phyloP scores from a whole-genome alignment of 305 asterid genomes.

The Coffea humblotiana region DNA sequence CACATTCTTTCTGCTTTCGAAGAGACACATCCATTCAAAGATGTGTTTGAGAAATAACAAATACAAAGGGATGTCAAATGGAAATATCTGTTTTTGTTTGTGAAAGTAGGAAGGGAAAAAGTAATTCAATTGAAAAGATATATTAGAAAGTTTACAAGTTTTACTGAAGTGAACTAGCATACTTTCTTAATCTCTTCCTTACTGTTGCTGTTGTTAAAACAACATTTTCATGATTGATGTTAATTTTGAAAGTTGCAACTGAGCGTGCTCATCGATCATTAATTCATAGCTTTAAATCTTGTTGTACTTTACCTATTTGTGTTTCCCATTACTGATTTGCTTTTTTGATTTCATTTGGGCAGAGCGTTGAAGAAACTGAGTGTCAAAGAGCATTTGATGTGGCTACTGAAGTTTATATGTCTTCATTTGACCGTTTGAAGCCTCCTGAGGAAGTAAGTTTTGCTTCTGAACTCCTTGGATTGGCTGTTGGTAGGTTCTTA shows the following conservation, averaged over 20 bases:
- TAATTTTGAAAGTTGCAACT: neutral
- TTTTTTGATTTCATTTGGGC: constrained; percentile 15
- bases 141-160: no score
- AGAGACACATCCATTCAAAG: no score
- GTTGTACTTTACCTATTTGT: neutral
- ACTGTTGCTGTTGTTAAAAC: neutral
- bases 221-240: neutral
- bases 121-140: no score
- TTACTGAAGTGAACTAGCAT: neutral
- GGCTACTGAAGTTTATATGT: constrained; percentile 73
- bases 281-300: neutral
- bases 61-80: no score
- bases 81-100: no score
- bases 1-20: no score
- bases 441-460: constrained; percentile 91
- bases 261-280: neutral
- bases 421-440: constrained; percentile 70
- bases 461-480: constrained; percentile 12
- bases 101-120: no score
- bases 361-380: constrained; percentile 98
- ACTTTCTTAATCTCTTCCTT: neutral
- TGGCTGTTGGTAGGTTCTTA: constrained; percentile 24
- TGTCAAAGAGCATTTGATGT: constrained; percentile 88
- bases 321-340: neutral
- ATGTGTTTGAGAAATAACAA: no score